A percentile compares a stretch with the other conserved stretches of the same genome.
Evolutionary conservation across 257 asterid genomes (phyloP).

Genomic region (Nicotiana tomentosiformis): DNA sequence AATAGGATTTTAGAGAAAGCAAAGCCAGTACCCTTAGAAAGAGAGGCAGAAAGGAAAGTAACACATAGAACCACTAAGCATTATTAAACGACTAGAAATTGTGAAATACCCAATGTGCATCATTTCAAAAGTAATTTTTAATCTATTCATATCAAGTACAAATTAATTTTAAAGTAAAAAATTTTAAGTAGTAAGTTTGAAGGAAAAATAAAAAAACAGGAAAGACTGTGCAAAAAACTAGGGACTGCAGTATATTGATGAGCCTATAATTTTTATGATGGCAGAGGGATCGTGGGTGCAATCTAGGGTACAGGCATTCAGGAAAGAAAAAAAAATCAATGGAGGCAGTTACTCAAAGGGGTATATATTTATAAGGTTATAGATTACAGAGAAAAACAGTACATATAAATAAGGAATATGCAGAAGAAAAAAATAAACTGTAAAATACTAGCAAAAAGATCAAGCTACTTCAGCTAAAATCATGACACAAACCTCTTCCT

Average conservation of each 20-base stretch:
- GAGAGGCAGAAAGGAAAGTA: neutral
- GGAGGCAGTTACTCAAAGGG: neutral
- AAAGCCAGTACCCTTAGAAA: neutral
- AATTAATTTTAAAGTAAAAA: neutral
- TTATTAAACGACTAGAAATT: neutral
- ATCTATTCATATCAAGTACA: neutral
- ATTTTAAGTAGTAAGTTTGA: neutral
- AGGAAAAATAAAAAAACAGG: neutral
- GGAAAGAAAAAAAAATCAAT: neutral
- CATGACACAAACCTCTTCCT: constrained; percentile 71
- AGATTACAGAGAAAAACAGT: neutral
- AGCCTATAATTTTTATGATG: neutral
- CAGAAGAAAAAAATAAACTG: neutral
- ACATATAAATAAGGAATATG: neutral
- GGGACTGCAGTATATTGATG: neutral
- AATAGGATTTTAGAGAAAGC: neutral
- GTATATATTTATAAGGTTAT: neutral
- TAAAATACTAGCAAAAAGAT: constrained; percentile 9
- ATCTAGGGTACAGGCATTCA: neutral
- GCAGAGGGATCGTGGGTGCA: neutral
- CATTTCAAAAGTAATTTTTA: neutral
- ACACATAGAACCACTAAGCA: neutral
- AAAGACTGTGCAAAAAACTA: neutral
- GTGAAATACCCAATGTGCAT: neutral
- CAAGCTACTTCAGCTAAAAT: constrained; percentile 10